Conservation (phyloP, 805 yeast species). For the Candida saitoana region DNA sequence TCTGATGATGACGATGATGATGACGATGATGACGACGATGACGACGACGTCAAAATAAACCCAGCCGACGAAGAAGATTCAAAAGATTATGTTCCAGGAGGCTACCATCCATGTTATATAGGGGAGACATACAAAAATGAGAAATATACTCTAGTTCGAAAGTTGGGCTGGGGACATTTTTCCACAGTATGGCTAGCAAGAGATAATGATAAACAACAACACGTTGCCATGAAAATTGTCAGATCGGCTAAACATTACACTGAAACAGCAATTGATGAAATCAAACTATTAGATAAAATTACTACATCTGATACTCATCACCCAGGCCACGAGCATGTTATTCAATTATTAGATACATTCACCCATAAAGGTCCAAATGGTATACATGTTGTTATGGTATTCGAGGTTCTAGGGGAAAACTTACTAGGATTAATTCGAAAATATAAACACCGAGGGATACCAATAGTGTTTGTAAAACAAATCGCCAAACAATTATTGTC, state of each 20-base stretch:
- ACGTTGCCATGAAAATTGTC: conserved; percentile 93
- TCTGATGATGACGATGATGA: conserved; percentile 17
- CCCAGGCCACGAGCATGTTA: conserved; percentile 79
- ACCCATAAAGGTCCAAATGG: conserved; percentile 90
- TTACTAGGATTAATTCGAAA: conserved; percentile 77
- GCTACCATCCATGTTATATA: conserved; percentile 89
- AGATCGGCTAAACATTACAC: conserved; percentile 87
- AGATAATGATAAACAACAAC: conserved; percentile 51
- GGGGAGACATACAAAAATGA: conserved; percentile 81
- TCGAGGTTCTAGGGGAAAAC: conserved; percentile 95
- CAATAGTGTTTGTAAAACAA: conserved; percentile 70
- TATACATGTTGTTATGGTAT: conserved; percentile 91
- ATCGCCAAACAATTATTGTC: conserved; percentile 73
- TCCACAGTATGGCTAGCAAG: conserved; percentile 92
- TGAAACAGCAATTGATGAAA: conserved; percentile 93
- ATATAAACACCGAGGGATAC: conserved; percentile 76
- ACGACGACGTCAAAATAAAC: conserved; percentile 22
- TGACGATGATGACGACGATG: conserved; percentile 23
- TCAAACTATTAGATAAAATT: conserved; percentile 67
- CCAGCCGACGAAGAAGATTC: conserved; percentile 74
- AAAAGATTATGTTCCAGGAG: conserved; percentile 86
- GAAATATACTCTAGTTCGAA: conserved; percentile 76
- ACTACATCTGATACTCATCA: conserved; percentile 61
- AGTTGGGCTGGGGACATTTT: conserved; percentile 98
- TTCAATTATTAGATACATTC: conserved; percentile 78